A percentile compares a stretch with the other conserved stretches of the same genome.
phyloP scores from a whole-genome alignment of 208 protist species.

The Wallacemonas sp. region DNA sequence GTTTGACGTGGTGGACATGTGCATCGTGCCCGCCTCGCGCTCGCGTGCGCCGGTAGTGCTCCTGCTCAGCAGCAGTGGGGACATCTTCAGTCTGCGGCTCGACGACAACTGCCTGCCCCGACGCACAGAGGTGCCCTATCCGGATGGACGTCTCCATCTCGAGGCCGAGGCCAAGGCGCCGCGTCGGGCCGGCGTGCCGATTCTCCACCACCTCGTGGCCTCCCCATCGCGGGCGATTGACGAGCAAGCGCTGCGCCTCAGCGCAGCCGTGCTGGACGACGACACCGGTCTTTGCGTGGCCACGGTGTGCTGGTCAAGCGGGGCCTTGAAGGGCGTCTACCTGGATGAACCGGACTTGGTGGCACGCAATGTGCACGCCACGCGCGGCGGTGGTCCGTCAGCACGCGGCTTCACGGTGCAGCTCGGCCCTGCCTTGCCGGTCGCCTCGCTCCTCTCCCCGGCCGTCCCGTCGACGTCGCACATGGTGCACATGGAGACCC shows the following conservation, averaged over 20 bases:
- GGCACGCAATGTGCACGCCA: conserved; percentile 36
- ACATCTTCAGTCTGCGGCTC: conserved; percentile 69
- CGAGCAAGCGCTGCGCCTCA: conserved; percentile 59
- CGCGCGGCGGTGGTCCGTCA: neutral
- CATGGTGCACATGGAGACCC: conserved; percentile 35
- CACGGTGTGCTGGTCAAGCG: conserved; percentile 51
- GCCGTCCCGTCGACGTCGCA: conserved; percentile 35
- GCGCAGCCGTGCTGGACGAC: conserved; percentile 51
- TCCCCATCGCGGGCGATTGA: conserved; percentile 7
- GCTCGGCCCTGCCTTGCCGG: conserved; percentile 21
- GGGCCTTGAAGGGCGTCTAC: conserved; percentile 45
- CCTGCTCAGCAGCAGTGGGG: conserved; percentile 64
- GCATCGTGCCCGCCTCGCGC: conserved; percentile 46
- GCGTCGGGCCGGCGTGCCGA: conserved; percentile 1
- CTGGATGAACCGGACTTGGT: conserved; percentile 75
- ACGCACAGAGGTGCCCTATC: conserved; percentile 13
- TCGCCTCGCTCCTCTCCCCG: conserved; percentile 25
- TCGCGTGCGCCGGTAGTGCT: conserved; percentile 58
- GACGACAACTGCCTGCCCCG: conserved; percentile 37
- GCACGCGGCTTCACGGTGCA: conserved; percentile 33
- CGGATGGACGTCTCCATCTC: conserved; percentile 30
- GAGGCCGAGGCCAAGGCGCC: conserved; percentile 3
- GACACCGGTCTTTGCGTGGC: conserved; percentile 73
- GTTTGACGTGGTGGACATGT: conserved; percentile 53
- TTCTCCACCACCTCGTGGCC: conserved; percentile 27